Conservation (phyloP, 768 basidiomycete genomes). For the Cytidiella melzeri region DNA sequence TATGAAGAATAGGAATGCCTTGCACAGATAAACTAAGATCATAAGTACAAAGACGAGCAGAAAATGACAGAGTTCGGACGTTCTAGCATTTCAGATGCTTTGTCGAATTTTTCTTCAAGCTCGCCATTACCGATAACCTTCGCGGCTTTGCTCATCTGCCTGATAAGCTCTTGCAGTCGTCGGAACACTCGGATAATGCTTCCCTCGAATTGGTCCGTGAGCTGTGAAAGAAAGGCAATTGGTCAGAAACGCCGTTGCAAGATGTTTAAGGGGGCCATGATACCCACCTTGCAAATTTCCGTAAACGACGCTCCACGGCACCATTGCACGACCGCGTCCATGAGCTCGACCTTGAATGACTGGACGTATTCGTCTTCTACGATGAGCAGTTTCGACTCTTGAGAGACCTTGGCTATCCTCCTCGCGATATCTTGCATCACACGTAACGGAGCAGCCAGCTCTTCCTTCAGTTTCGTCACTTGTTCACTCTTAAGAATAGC, state of each 20-base stretch:
- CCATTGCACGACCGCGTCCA: slow-evolving; percentile 98
- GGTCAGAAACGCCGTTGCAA: background rate
- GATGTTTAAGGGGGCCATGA: background rate
- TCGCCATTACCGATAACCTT: slow-evolving; percentile 96
- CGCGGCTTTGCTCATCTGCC: slow-evolving; percentile 94
- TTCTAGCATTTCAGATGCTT: slow-evolving; percentile 88
- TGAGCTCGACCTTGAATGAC: slow-evolving; percentile 97
- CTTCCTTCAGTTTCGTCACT: slow-evolving; percentile 81
- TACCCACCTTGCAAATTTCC: slow-evolving; percentile 87
- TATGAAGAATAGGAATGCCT: no score
- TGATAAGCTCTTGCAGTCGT: slow-evolving; percentile 85
- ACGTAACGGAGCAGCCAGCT: slow-evolving; percentile 86
- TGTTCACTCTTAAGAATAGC: slow-evolving; percentile 73
- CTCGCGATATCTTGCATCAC: slow-evolving; percentile 94
- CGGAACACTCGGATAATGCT: slow-evolving; percentile 95
- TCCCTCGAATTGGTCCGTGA: slow-evolving; percentile 96
- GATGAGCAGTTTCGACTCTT: slow-evolving; percentile 84
- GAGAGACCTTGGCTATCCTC: slow-evolving; percentile 94
- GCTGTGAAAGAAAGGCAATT: slow-evolving; percentile 36
- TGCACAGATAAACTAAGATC: slow-evolving; percentile 11
- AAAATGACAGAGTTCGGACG: slow-evolving; percentile 92
- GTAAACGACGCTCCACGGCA: slow-evolving; percentile 96
- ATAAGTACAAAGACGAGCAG: slow-evolving; percentile 81
- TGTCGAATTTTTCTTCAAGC: slow-evolving; percentile 89
- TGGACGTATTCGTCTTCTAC: slow-evolving; percentile 94